A percentile compares a stretch with the other conserved stretches of the same genome.
phyloP scores from a whole-genome alignment of 768 basidiomycete genomes.

The Phylloporus arenicola region DNA sequence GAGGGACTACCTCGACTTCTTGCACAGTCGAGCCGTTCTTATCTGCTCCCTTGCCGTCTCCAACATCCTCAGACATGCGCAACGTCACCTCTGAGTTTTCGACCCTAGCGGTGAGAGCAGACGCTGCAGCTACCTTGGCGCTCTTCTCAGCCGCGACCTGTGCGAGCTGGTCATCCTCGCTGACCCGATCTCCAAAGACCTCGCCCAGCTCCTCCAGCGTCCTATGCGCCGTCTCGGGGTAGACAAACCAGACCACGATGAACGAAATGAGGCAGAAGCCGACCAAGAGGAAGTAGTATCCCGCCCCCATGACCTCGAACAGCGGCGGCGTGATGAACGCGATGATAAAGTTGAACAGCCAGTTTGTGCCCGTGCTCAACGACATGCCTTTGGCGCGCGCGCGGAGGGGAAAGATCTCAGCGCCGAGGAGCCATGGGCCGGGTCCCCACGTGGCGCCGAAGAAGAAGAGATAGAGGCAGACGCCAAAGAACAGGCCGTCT shows the following conservation, averaged over 20 bases:
- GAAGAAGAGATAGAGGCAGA: constrained; percentile 56
- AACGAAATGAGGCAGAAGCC: constrained; percentile 43
- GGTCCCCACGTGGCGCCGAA: constrained; percentile 56
- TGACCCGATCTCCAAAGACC: constrained; percentile 40
- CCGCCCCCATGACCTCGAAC: constrained; percentile 44
- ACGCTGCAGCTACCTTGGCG: constrained; percentile 9
- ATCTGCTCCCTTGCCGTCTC: constrained; percentile 5
- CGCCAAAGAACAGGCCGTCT: constrained; percentile 37
- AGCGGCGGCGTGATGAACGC: constrained; percentile 54
- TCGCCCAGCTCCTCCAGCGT: constrained; percentile 48
- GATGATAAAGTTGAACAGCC: constrained; percentile 36
- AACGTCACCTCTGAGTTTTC: constrained; percentile 26
- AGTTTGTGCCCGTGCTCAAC: constrained; percentile 31
- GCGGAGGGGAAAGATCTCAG: constrained; percentile 44
- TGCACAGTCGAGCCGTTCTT: constrained; percentile 16
- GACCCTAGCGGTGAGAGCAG: constrained; percentile 12
- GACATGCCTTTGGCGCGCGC: constrained; percentile 38
- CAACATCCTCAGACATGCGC: constrained; percentile 15
- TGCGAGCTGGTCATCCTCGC: constrained; percentile 20
- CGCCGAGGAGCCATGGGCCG: constrained; percentile 47
- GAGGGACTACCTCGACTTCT: constrained; percentile 14
- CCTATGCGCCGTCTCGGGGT: constrained; percentile 43
- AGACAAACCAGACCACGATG: constrained; percentile 42
- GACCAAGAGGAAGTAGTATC: constrained; percentile 48
- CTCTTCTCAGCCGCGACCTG: constrained; percentile 14